These are phyloP conservation scores for Trichoderma sp. DNA, from an alignment of 2,329 filamentous ascomycete species.

Conservation along the genomic window DNA sequence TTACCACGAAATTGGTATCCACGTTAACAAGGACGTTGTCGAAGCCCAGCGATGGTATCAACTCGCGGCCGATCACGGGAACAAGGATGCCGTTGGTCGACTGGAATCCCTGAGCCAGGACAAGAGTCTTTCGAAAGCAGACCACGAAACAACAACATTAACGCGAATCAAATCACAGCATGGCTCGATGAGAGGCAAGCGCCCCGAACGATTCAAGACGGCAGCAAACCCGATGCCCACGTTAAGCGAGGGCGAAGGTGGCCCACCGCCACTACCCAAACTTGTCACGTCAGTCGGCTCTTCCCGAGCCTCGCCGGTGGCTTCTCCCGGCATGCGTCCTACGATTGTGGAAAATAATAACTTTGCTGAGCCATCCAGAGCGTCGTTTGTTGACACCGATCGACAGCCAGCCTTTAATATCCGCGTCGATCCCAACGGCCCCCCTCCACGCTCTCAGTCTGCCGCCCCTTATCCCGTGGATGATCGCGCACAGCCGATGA, in stretches of 20 bases:
- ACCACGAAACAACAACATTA: constrained; percentile 91
- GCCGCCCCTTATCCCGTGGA: constrained; percentile 73
- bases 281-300: constrained; percentile 35
- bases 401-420: constrained; percentile 57
- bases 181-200: constrained; percentile 66
- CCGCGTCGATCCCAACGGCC: constrained; percentile 47
- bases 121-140: constrained; percentile 82
- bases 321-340: constrained; percentile 48
- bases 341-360: constrained; percentile 47
- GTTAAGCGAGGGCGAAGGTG: constrained; percentile 48
- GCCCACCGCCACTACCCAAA: constrained; percentile 32
- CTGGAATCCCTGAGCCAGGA: constrained; percentile 84
- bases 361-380: constrained; percentile 54
- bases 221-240: constrained; percentile 54
- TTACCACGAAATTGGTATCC: constrained; percentile 95
- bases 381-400: constrained; percentile 42
- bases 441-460: constrained; percentile 53
- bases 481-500: constrained; percentile 60
- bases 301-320: constrained; percentile 46
- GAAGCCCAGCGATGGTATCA: constrained; percentile 90
- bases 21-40: constrained; percentile 78
- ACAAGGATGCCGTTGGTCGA: constrained; percentile 81
- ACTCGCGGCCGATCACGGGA: constrained; percentile 85
- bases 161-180: constrained; percentile 83
- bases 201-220: constrained; percentile 63